phyloP scores from a whole-genome alignment of 2,329 filamentous ascomycete species.

The Penicillium glabrum region DNA sequence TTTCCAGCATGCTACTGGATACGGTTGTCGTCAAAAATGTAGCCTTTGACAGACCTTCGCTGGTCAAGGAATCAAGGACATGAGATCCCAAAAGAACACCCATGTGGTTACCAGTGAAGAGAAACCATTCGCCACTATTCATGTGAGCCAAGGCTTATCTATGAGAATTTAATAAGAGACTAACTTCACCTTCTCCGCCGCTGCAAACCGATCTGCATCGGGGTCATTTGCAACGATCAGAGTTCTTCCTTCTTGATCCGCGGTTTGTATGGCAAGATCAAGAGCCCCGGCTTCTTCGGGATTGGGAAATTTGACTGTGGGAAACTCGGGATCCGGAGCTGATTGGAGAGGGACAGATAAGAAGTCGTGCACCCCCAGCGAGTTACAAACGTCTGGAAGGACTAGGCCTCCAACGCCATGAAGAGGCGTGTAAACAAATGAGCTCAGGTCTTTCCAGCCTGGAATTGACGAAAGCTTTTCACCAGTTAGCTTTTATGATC shows the following conservation, averaged over 20 bases:
- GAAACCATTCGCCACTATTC: constrained; percentile 53
- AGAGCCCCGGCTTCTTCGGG: constrained; percentile 65
- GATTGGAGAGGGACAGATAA: constrained; percentile 47
- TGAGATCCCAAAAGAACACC: constrained; percentile 61
- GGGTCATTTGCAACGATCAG: constrained; percentile 65
- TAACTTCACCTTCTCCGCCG: constrained; percentile 56
- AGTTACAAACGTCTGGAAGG: constrained; percentile 34
- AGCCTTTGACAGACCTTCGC: constrained; percentile 40
- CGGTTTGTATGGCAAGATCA: constrained; percentile 58
- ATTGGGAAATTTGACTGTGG: constrained; percentile 65
- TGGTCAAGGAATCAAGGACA: constrained; percentile 48
- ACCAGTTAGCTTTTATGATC: background rate
- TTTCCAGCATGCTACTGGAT: constrained; percentile 62
- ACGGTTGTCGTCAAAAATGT: constrained; percentile 64
- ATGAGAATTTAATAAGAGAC: constrained; percentile 4
- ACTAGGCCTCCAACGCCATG: constrained; percentile 41
- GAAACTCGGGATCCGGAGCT: constrained; percentile 62
- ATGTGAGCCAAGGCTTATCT: background rate
- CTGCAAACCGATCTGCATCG: constrained; percentile 64
- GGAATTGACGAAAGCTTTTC: constrained; percentile 34
- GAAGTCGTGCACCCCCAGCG: constrained; percentile 35
- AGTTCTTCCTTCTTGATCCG: constrained; percentile 48
- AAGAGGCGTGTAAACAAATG: constrained; percentile 46
- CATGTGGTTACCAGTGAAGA: constrained; percentile 66
- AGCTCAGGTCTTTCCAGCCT: constrained; percentile 25